A percentile compares a stretch with the other conserved stretches of the same genome.
Conservation (phyloP, 179 eudicot species). For the Kewa caespitosa region DNA sequence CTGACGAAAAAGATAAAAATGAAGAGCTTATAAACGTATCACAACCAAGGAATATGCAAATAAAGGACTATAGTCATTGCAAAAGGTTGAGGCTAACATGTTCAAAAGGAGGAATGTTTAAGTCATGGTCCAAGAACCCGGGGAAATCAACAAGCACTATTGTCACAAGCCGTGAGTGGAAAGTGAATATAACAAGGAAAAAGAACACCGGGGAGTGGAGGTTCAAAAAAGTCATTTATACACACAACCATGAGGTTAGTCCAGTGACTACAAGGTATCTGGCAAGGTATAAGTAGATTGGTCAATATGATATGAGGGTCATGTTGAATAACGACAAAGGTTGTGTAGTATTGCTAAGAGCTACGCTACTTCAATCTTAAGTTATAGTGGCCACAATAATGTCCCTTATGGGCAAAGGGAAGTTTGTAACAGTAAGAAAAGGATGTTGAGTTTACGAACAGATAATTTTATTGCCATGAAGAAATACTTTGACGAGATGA, state of each 20-base stretch:
- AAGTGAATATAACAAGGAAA: too few relatives aligned
- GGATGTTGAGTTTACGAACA: neutral
- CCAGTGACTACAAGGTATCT: neutral
- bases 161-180: neutral
- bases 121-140: neutral
- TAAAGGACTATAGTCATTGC: neutral
- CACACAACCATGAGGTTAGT: neutral
- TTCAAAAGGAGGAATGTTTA: neutral
- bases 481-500: neutral
- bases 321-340: neutral
- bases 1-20: neutral
- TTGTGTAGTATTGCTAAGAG: neutral
- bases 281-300: neutral
- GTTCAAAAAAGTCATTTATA: neutral
- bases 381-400: neutral
- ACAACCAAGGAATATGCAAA: neutral
- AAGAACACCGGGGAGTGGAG: too few relatives aligned
- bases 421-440: neutral
- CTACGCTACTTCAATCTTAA: too few relatives aligned
- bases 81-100: neutral
- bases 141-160: neutral
- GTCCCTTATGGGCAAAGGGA: neutral
- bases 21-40: neutral
- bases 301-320: too few relatives aligned
- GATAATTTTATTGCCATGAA: slow-evolving; percentile 7